Base-by-base conservation (phyloP, 768 basidiomycete genomes). In the Boletus subparvulus region DNA sequence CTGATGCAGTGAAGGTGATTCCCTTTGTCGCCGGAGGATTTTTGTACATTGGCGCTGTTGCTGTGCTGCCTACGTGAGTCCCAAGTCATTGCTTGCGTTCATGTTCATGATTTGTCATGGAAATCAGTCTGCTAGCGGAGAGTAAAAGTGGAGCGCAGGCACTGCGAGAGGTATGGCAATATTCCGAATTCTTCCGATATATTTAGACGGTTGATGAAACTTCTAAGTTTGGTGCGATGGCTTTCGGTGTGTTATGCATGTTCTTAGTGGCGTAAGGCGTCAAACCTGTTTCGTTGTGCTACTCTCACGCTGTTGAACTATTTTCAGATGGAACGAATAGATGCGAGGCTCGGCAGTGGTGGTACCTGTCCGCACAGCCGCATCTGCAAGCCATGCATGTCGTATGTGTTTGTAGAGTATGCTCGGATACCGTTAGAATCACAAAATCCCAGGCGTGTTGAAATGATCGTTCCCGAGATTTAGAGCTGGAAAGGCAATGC, bases 1-100 rank as follows among this genome's bases (percentile, higher is more conserved):
- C 54, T 64, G 26, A 47, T 53, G 42, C 36, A 59, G 33, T 53
- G 58, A 61, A 92, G 90, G 90, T 93, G 45, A 92, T 93, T 60
- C 90, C 91, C 16, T 92, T 91, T 68, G 91, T 92, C 44, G 91
- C 92, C 35, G 92, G 92, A 61, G 92, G 92, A 17, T 97, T 95
- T 76, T 76, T 96, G 65, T 95, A 94, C 74, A 94, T 96, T 67
- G 94, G 92, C 28, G 90, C 91, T 32, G 94, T 95, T 54, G 92
- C 92, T 47, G 92, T 94, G 58, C 76, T 94, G 57, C 93, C 93
- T 64, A 91, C 89, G 90, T 92, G 80, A 67, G 89, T 63, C 80
- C 19, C 28, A 30, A 35, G 24, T 56, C 57, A 43, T 58, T 52
- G 41, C 16, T 52, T 11, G 47, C 33, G 53, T 42, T 54, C 44